Base-by-base conservation (phyloP, 2,329 filamentous ascomycete species). In the Fonsecaea nubica region DNA sequence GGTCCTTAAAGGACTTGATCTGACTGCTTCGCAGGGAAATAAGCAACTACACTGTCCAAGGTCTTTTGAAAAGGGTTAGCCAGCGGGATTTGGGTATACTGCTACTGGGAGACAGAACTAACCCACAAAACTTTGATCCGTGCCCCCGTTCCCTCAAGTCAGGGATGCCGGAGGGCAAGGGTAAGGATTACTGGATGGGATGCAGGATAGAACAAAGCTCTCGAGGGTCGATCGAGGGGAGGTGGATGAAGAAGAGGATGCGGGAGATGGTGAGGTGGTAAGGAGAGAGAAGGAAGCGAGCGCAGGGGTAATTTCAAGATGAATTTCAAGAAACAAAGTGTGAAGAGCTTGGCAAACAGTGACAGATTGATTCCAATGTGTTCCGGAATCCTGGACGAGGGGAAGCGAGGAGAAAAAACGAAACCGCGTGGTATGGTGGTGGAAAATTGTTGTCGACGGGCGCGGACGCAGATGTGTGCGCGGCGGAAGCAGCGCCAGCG, bases 1-100 rank as follows among this genome's bases (percentile, higher is more conserved):
- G 2, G 3, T 50, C 3, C 25, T 21, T 13, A 50, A 50, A 25
- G 45, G 45, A 12, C 21, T 10, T 13, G 10, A 30, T 2, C 3
- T 12, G 25, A 10, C 18, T 50, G 25, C 6, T 8, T 50, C 9
- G 10, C 9, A 30, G 5, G 45, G 3, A 50, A 25, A 10, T 13
- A 6, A 8, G 18, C 21, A 50, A 13, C 3, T 10, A 13, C 10
- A 10, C 45, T 30, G 45, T 13, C 15, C 18, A 13, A 50, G 13
- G 13, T 53, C 71, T 73, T 9, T 74, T 75, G 2, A 79, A 78
- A 78, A n/a, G 81, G 64, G 67, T 80, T 78, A 5, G 72, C 75
- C 79, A 80, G 42, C 38, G 48, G n/a, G 15, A 21, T 25, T 18
- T 32, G 25, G 66, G 30, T 66, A 67, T 57, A 5, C 55, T 30